Conservation (phyloP, 768 basidiomycete species). For the Rhizopogon vulgaris region DNA sequence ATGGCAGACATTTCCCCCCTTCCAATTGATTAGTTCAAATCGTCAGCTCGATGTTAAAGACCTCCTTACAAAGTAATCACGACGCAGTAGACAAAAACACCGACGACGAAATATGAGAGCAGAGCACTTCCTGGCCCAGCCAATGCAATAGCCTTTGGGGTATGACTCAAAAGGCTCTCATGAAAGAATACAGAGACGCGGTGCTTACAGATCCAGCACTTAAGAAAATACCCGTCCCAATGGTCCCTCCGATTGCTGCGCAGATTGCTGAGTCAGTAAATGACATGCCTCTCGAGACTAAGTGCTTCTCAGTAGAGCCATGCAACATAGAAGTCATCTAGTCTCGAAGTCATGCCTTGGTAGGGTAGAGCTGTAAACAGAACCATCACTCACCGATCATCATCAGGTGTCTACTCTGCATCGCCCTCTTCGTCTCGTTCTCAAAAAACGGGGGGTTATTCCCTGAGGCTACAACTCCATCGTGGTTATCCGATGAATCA, state of each 20-base stretch:
- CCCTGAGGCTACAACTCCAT: neutral
- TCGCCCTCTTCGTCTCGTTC: slow-evolving; percentile 31
- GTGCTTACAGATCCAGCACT: slow-evolving; percentile 46
- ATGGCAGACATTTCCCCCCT: slow-evolving; percentile 65
- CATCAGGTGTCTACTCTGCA: slow-evolving; percentile 35
- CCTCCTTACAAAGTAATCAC: slow-evolving; percentile 47
- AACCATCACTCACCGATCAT: slow-evolving; percentile 30
- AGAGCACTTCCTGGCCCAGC: slow-evolving; percentile 61
- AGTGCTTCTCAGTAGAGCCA: neutral
- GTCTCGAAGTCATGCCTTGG: no score
- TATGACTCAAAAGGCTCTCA: neutral
- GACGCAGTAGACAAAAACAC: slow-evolving; percentile 53
- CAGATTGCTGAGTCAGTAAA: neutral
- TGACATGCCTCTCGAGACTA: neutral
- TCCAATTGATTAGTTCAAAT: neutral
- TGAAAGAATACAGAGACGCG: neutral
- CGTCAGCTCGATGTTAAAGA: neutral
- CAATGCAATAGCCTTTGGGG: slow-evolving; percentile 40
- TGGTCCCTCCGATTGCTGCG: slow-evolving; percentile 49
- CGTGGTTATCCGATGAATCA: no score
- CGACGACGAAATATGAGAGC: slow-evolving; percentile 53
- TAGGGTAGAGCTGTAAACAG: neutral
- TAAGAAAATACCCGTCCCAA: slow-evolving; percentile 57
- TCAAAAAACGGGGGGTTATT: slow-evolving; percentile 5
- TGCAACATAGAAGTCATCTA: no score